A percentile compares a stretch with the other conserved stretches of the same genome.
phyloP scores from a whole-genome alignment of 2,329 filamentous ascomycete genomes.

The Boeremia lycopersici region DNA sequence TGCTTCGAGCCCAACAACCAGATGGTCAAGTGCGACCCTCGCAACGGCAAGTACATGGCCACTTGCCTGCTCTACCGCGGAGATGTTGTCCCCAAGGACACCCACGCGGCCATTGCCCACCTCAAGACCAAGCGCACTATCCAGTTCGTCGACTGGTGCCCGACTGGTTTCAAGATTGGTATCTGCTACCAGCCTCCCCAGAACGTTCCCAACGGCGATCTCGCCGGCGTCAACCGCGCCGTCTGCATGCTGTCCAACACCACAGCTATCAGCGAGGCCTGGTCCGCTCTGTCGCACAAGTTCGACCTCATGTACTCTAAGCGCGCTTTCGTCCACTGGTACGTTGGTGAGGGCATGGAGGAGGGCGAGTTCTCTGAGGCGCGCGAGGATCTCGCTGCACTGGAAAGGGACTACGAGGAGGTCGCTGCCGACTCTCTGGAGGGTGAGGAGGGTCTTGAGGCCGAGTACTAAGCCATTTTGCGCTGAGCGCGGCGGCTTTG shows the following conservation, averaged over 20 bases:
- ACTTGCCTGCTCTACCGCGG: slow-evolving; percentile 98
- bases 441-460: slow-evolving; percentile 81
- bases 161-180: slow-evolving; percentile 99
- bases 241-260: slow-evolving; percentile 99
- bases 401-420: slow-evolving; percentile 99
- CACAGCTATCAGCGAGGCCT: slow-evolving; percentile 97
- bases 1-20: slow-evolving; percentile 99
- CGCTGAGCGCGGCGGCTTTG: slow-evolving; percentile 25
- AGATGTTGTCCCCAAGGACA: slow-evolving; percentile 96
- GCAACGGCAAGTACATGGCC: slow-evolving; percentile 99
- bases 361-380: slow-evolving; percentile 99
- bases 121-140: slow-evolving; percentile 99
- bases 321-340: slow-evolving; percentile 99
- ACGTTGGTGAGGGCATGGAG: slow-evolving; percentile 99
- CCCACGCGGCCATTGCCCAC: slow-evolving; percentile 87
- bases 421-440: slow-evolving; percentile 93
- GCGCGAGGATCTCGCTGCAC: slow-evolving; percentile 94
- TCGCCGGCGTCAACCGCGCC: slow-evolving; percentile 97
- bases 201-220: slow-evolving; percentile 94
- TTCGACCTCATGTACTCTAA: slow-evolving; percentile 99
- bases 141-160: slow-evolving; percentile 99
- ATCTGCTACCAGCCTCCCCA: slow-evolving; percentile 99
- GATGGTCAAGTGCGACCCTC: slow-evolving; percentile 99
- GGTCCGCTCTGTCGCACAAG: slow-evolving; percentile 94
- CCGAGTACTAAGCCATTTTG: slow-evolving; percentile 76